Percentiles rank a stretch among this genome's conserved stretches.
These are phyloP conservation scores for Petunia axillaris DNA, from an alignment of 257 asterid genomes.

Conservation along the genomic window DNA sequence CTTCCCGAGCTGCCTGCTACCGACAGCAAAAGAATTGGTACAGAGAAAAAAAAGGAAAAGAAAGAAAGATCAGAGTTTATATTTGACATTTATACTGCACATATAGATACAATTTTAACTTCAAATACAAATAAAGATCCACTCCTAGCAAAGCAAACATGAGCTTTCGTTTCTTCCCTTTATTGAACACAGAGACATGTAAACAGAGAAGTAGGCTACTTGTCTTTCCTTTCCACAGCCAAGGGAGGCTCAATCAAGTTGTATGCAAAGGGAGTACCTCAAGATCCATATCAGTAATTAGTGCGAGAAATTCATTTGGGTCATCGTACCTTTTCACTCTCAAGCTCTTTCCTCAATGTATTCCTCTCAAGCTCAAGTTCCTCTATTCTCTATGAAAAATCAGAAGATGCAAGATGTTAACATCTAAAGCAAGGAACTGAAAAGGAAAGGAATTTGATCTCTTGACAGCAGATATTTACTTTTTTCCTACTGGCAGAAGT, in stretches of 20 bases:
- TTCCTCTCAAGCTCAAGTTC: conserved; percentile 79
- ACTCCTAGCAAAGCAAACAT: neutral
- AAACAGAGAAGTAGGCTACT: neutral
- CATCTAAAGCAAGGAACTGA: conserved; percentile 21
- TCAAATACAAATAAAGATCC: neutral
- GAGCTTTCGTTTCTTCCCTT: neutral
- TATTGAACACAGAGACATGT: neutral
- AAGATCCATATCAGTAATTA: conserved; percentile 9
- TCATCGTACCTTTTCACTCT: conserved; percentile 86
- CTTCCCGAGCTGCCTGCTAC: conserved; percentile 99
- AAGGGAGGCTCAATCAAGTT: neutral
- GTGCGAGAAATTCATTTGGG: neutral
- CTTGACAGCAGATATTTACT: conserved; percentile 42
- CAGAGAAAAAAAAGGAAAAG: conserved; percentile 19
- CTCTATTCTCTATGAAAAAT: conserved; percentile 66
- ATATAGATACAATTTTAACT: neutral
- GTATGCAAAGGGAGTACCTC: neutral
- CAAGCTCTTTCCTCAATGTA: conserved; percentile 79
- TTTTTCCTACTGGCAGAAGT: conserved; percentile 63
- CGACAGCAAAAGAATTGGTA: conserved; percentile 53
- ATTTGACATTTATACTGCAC: conserved; percentile 7
- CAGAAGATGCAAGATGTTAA: conserved; percentile 31
- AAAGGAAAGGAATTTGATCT: neutral
- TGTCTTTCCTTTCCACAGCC: neutral
- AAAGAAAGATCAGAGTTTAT: conserved; percentile 18